Conservation (phyloP, 2,329 filamentous ascomycete species). For the Fusarium brevicatenulatum region DNA sequence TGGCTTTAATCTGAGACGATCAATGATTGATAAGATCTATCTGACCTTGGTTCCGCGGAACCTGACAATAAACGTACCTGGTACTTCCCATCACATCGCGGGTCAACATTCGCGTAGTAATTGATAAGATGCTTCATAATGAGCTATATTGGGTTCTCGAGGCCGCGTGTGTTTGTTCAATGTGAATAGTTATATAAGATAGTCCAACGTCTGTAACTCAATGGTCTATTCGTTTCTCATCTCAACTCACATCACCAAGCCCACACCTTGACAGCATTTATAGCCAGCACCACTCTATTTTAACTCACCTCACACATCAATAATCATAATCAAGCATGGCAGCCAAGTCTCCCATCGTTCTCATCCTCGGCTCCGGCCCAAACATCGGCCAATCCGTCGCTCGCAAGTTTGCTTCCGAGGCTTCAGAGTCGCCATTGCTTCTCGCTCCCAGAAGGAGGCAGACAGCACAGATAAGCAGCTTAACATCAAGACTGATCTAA, state of each 20-base stretch:
- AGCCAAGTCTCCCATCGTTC: conserved; percentile 13
- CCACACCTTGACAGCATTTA: not conserved
- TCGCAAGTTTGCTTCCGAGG: conserved; percentile 39
- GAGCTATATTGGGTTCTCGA: accelerated
- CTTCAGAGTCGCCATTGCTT: conserved; percentile 42
- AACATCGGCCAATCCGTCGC: conserved; percentile 40
- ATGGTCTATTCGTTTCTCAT: accelerated
- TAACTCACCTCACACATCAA: accelerated
- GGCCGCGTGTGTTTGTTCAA: accelerated
- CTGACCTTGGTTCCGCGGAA: not conserved
- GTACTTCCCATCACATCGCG: not conserved
- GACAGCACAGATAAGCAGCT: conserved; percentile 41
- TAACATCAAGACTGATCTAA: conserved; percentile 52
- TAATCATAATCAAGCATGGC: not conserved
- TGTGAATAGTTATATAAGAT: accelerated
- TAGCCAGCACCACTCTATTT: accelerated
- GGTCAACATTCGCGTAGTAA: not conserved
- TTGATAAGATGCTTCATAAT: not conserved
- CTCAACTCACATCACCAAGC: not conserved
- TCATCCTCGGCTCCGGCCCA: conserved; percentile 44
- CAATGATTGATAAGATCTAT: not conserved
- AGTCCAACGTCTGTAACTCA: accelerated
- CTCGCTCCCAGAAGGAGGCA: conserved; percentile 32
- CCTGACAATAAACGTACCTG: not conserved
- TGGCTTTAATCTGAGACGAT: accelerated